phyloP scores from a whole-genome alignment of 2,329 filamentous ascomycete genomes.

The Teratosphaeria epicoccoides region DNA sequence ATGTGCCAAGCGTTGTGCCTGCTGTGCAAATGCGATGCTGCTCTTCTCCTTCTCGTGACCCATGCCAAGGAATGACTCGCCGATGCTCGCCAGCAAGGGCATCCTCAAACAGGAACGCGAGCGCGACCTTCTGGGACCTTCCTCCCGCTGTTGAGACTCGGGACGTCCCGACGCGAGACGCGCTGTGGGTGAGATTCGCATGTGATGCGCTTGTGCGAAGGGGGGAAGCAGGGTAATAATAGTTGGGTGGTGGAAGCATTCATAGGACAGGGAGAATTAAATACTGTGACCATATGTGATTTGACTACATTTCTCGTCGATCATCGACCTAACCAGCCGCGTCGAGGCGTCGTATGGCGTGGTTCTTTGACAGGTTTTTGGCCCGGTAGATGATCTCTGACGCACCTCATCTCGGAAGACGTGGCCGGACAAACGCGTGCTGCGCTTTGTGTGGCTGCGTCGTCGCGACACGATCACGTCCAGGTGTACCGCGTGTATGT shows the following conservation, averaged over 20 bases:
- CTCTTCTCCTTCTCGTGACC: conserved; percentile 1
- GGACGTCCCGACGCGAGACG: neutral
- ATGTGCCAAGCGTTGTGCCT: conserved; percentile 42
- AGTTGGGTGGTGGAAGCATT: neutral
- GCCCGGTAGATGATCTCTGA: neutral
- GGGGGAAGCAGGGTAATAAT: neutral
- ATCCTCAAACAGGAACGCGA: neutral
- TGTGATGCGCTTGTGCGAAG: neutral
- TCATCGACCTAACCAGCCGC: neutral
- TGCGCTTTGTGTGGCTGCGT: neutral
- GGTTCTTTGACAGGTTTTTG: neutral
- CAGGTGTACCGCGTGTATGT: neutral
- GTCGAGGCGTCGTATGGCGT: neutral
- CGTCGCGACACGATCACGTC: neutral
- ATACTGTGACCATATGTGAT: too few species aligned
- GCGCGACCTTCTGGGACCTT: neutral
- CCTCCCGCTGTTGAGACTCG: neutral
- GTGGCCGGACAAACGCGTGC: neutral
- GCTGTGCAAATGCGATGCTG: conserved; percentile 46
- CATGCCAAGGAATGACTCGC: neutral
- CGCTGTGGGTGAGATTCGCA: neutral
- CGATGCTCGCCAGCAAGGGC: neutral
- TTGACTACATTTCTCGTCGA: neutral
- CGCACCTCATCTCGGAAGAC: neutral
- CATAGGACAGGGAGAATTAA: too few species aligned